Conservation (phyloP, 371 early-diverging fungal species). For the Blakeslea trispora region DNA sequence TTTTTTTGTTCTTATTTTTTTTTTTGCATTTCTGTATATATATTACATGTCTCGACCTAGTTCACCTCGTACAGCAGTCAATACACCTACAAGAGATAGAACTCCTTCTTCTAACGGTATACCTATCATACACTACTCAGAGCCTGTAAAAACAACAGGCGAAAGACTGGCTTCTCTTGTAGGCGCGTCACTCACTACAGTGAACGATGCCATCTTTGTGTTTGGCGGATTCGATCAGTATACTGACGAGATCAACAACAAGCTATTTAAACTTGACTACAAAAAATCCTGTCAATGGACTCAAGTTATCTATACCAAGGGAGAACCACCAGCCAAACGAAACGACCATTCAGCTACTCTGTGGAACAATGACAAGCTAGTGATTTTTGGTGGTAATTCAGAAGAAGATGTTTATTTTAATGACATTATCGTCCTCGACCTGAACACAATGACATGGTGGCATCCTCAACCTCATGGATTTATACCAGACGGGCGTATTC, state of each 20-base stretch:
- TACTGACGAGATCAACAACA: constrained; percentile 69
- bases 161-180: constrained; percentile 61
- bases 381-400: constrained; percentile 75
- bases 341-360: constrained; percentile 67
- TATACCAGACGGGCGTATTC: constrained; percentile 57
- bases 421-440: constrained; percentile 63
- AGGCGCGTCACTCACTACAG: constrained; percentile 62
- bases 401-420: constrained; percentile 63
- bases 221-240: constrained; percentile 77
- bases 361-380: constrained; percentile 61
- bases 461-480: constrained; percentile 57
- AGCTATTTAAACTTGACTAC: constrained; percentile 53
- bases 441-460: constrained; percentile 64
- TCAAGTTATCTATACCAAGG: constrained; percentile 62
- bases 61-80: constrained; percentile 14
- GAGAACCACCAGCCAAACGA: constrained; percentile 63
- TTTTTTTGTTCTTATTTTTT: background rate
- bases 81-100: constrained; percentile 22
- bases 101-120: constrained; percentile 26
- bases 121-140: constrained; percentile 22
- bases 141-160: constrained; percentile 47
- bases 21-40: constrained; percentile 9
- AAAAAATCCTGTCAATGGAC: constrained; percentile 55
- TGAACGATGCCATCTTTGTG: constrained; percentile 50
- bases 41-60: constrained; percentile 16